Percentiles rank a stretch among this genome's conserved stretches.
These are phyloP conservation scores for Leucosporidium yakuticum DNA, from an alignment of 768 basidiomycete genomes.

Conservation along the genomic window DNA sequence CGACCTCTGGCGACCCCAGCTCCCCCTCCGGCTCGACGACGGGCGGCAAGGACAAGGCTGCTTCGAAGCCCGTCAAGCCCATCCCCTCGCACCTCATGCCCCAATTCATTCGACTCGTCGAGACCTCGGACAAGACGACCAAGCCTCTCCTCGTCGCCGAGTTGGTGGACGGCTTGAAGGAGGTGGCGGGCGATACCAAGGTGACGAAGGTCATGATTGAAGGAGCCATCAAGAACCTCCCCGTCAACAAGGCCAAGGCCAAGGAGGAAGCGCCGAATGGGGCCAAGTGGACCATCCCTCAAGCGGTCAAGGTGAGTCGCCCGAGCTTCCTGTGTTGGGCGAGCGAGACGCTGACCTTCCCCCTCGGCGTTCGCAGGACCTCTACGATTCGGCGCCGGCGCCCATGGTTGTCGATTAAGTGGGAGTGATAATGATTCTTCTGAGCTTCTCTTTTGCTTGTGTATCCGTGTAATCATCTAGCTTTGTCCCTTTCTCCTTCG, in stretches of 20 bases:
- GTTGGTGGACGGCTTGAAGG: neutral
- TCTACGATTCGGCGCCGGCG: neutral
- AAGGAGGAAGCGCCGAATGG: neutral
- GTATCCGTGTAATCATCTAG: neutral
- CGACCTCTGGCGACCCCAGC: neutral
- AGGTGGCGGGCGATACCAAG: neutral
- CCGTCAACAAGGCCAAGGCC: neutral
- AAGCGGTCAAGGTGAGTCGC: neutral
- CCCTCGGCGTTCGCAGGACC: neutral
- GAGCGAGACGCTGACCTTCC: neutral
- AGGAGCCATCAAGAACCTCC: neutral
- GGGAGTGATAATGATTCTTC: neutral
- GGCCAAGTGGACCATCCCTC: neutral
- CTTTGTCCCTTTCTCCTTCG: no score
- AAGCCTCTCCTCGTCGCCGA: neutral
- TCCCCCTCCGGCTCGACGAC: neutral
- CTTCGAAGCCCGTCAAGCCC: neutral
- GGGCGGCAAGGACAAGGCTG: neutral
- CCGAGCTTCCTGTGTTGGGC: neutral
- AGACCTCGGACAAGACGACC: neutral
- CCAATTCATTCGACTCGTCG: neutral
- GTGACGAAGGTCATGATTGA: neutral
- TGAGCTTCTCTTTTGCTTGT: neutral
- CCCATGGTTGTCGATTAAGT: constrained; percentile 1
- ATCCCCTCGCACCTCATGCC: neutral